Evolutionary conservation across 495 filamentous ascomycete genomes (phyloP).

Genomic region (Cryomyces antarcticus): DNA sequence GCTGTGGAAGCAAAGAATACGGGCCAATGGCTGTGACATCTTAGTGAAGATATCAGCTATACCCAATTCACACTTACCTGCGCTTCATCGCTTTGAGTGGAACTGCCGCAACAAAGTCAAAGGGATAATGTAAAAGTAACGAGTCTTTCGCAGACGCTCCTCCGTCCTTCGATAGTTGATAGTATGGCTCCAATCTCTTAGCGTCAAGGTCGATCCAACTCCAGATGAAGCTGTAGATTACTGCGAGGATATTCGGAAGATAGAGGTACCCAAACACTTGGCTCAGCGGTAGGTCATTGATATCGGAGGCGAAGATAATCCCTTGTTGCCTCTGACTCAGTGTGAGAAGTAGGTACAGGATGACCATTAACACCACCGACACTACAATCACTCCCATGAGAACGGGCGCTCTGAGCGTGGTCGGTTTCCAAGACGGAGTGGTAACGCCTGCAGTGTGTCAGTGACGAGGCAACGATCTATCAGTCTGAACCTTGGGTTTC

Average conservation of each 20-base stretch:
- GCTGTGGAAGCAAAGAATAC: conserved; percentile 21
- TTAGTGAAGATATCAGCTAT: neutral
- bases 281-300: conserved; percentile 10
- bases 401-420: neutral
- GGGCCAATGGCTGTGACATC: conserved; percentile 19
- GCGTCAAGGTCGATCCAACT: conserved; percentile 25
- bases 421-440: conserved; percentile 1
- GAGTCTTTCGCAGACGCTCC: conserved; percentile 22
- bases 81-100: conserved; percentile 20
- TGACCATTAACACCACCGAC: neutral
- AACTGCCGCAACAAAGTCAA: conserved; percentile 26
- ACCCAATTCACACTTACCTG: conserved; percentile 9
- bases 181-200: conserved; percentile 27
- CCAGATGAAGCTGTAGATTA: conserved; percentile 25
- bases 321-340: conserved; percentile 13
- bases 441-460: too few relatives aligned
- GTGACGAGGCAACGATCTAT: too few relatives aligned
- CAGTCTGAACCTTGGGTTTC: too few relatives aligned
- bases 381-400: neutral
- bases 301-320: conserved; percentile 14
- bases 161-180: conserved; percentile 21
- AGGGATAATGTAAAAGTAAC: conserved; percentile 26
- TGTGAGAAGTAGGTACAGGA: neutral
- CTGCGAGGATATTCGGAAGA: conserved; percentile 22
- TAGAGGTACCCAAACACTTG: conserved; percentile 19